These are phyloP conservation scores for Tricladium varicosporioides DNA, from an alignment of 2,329 filamentous ascomycete genomes.

Conservation along the genomic window DNA sequence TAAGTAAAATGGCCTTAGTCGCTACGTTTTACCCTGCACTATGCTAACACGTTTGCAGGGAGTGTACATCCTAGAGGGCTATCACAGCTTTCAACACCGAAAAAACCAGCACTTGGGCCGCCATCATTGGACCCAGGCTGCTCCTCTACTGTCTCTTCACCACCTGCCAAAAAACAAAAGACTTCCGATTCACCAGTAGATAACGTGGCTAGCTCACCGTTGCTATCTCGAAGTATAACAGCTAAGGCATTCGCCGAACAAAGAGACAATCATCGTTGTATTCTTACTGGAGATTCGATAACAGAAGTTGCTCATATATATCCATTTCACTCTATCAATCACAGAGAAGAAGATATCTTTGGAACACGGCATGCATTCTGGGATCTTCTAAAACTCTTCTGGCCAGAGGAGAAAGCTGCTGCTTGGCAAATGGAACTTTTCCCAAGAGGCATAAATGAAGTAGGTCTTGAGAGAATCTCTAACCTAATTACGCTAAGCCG, in stretches of 20 bases:
- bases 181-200: conserved; percentile 7
- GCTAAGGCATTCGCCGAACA: conserved; percentile 2
- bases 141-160: conserved; percentile 2
- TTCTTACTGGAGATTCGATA: conserved; percentile 4
- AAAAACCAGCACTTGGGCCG: background rate
- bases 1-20: conserved; percentile 10
- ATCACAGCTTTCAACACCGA: conserved; percentile 9
- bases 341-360: conserved; percentile 8
- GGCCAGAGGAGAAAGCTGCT: conserved; percentile 14
- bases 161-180: conserved; percentile 16
- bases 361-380: conserved; percentile 12
- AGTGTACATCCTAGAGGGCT: conserved; percentile 2
- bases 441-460: conserved; percentile 3
- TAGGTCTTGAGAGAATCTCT: conserved; percentile 3
- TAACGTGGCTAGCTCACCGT: background rate
- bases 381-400: conserved; percentile 12
- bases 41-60: conserved; percentile 18
- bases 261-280: conserved; percentile 12
- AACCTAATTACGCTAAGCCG: conserved; percentile 12
- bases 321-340: conserved; percentile 5
- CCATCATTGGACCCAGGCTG: background rate
- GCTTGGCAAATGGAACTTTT: conserved; percentile 18
- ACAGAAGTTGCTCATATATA: conserved; percentile 17
- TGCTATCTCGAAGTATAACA: conserved; percentile 1
- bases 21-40: conserved; percentile 2